Evolutionary conservation across 2,329 filamentous ascomycete genomes (phyloP), one percentile per base, ranked within the genome.

Genomic region (Sordariomycetes sp.): DNA sequence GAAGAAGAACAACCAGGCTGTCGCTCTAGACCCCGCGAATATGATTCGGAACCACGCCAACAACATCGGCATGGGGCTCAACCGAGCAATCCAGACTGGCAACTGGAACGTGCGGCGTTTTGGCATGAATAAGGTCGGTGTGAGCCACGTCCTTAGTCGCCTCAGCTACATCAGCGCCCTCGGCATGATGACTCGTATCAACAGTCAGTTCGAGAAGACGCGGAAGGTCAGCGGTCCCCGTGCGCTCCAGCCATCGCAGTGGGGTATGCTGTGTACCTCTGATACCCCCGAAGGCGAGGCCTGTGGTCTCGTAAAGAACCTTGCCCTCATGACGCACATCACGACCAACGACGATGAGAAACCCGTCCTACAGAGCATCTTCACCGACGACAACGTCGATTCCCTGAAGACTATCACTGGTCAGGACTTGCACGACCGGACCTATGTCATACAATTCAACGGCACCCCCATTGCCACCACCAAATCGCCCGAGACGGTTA

Each of bases 101-200:
- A 99, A 99, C 68, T 99, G 94, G 94, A 97, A 82, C 62, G 80
- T 99, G 64, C 97, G 97, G 73, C 90, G 95, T 70, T 99, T 99
- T 77, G 91, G 93, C 72, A 99, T 99, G 94, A 95, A 97, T 68
- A 82, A 93, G 69, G 93, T 94, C 24, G 94, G 94, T 68, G 91
- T 99, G 24, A 97, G 95, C 0, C 94, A 99, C 71, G 91, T 99
- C 48, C 79, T 99, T 54, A 97, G 93, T 72, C 85, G 94, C 62
- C 78, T 99, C 58, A 97, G 93, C 71, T 99, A 97, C 69, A 97
- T 99, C 70, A 89, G 88, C 62, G 94, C 94, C 32, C 82, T 99
- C 32, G 95, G 95, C 62, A 99, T 99, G 95, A 99, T 99, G 94
- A 99, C 94, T 16, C 83, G 94, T 71, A 97, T 99, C 67, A 94